Evolutionary conservation across 1,284 basidiomycete species (phyloP).

Genomic region (Apiotrichum sp.): DNA sequence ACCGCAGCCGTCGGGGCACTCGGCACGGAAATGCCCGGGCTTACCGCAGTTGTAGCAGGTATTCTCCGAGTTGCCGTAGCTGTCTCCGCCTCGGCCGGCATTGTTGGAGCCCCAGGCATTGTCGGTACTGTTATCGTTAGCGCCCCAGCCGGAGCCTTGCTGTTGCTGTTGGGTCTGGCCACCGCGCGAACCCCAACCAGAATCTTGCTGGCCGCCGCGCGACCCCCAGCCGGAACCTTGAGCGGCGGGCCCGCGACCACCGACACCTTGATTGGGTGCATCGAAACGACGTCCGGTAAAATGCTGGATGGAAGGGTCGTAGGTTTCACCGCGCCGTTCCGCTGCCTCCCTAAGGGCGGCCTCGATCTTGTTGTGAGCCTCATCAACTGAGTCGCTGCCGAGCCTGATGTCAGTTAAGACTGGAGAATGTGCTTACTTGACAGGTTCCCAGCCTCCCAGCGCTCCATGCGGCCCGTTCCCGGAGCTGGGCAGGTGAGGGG

Average conservation of each 20-base stretch:
- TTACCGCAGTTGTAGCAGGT: too few relatives aligned
- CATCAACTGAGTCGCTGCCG: neutral
- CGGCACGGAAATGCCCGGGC: too few relatives aligned
- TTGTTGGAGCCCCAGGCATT: neutral
- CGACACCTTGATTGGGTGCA: too few relatives aligned
- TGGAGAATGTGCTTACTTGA: neutral
- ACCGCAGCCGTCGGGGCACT: neutral
- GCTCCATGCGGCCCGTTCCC: too few relatives aligned
- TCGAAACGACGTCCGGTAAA: too few relatives aligned
- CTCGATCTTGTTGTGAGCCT: slow-evolving; percentile 3
- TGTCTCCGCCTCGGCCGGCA: too few relatives aligned
- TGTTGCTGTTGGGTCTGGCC: neutral
- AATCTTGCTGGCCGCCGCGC: neutral
- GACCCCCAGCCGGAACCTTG: neutral
- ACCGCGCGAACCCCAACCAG: slow-evolving; percentile 3
- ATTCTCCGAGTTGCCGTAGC: too few relatives aligned
- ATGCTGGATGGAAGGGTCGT: neutral
- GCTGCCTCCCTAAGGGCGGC: neutral
- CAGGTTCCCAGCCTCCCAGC: neutral
- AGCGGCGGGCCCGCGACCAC: neutral
- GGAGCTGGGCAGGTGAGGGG: slow-evolving; percentile 2
- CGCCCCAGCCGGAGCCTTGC: neutral
- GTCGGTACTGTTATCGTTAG: neutral
- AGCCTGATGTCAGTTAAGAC: neutral
- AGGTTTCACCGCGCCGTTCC: neutral